phyloP scores from a whole-genome alignment of 495 filamentous ascomycete species.

The Cercophora scortea region DNA sequence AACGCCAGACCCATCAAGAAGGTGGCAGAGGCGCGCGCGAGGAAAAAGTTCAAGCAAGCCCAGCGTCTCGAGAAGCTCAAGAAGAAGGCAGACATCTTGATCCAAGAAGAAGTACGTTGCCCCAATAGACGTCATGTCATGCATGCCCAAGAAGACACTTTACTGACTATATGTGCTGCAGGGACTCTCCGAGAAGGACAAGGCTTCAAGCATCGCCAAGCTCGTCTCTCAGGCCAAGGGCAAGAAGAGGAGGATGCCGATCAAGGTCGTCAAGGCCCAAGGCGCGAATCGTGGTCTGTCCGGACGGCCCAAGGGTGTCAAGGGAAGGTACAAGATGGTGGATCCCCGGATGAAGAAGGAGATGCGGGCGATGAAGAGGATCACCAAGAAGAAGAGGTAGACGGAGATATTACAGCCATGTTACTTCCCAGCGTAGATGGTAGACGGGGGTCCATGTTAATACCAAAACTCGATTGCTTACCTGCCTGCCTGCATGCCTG shows the following conservation, averaged over 20 bases:
- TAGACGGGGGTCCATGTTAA: too few relatives aligned
- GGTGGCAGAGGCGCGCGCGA: conserved; percentile 87
- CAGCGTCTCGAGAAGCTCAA: conserved; percentile 84
- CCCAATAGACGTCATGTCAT: too few relatives aligned
- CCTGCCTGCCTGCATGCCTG: too few relatives aligned
- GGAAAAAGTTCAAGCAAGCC: conserved; percentile 94
- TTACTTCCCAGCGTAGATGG: too few relatives aligned
- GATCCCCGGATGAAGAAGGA: conserved; percentile 98
- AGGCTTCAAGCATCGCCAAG: conserved; percentile 74
- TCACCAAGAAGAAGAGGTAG: conserved; percentile 29
- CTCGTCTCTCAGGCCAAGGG: conserved; percentile 73
- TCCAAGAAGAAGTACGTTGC: conserved; percentile 58
- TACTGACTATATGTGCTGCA: background rate
- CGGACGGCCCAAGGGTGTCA: conserved; percentile 53
- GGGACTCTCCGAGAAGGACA: conserved; percentile 88
- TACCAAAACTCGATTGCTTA: too few relatives aligned
- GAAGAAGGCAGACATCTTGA: conserved; percentile 85
- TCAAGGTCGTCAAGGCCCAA: conserved; percentile 84
- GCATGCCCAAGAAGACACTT: too few relatives aligned
- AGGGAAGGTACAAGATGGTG: conserved; percentile 98
- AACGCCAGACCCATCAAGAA: conserved; percentile 99
- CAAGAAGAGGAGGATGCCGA: conserved; percentile 76
- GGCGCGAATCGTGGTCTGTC: conserved; percentile 76
- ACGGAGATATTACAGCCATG: background rate
- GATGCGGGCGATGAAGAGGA: conserved; percentile 80